Conservation (phyloP, 768 basidiomycete species). For the Amanita fuliginea region DNA sequence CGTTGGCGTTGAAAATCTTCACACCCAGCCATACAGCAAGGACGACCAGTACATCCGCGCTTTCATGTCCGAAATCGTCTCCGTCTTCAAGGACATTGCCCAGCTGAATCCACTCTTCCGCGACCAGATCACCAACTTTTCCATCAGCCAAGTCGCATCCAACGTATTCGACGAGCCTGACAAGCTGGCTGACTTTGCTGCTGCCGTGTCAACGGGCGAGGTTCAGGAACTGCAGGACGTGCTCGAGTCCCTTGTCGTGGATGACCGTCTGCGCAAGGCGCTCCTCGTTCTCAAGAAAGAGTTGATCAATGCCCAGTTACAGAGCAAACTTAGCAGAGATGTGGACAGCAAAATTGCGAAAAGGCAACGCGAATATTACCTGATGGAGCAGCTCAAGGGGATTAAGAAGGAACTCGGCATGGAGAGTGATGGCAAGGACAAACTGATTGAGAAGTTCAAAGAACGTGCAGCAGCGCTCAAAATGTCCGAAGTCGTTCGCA, state of each 20-base stretch:
- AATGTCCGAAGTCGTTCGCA: constrained; percentile 84
- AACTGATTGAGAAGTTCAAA: constrained; percentile 85
- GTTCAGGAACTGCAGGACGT: constrained; percentile 90
- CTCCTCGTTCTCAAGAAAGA: constrained; percentile 95
- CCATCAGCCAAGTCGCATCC: constrained; percentile 82
- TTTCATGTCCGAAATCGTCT: constrained; percentile 92
- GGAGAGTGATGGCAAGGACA: constrained; percentile 93
- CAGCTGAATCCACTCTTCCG: constrained; percentile 96
- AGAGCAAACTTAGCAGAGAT: constrained; percentile 84
- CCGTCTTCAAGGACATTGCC: constrained; percentile 97
- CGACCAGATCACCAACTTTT: constrained; percentile 95
- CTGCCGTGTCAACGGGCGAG: constrained; percentile 91
- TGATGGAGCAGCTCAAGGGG: constrained; percentile 94
- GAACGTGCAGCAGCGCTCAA: constrained; percentile 71
- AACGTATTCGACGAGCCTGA: constrained; percentile 98
- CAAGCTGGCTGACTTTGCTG: constrained; percentile 94
- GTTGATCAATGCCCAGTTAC: constrained; percentile 91
- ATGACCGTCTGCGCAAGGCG: constrained; percentile 84
- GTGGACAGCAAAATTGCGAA: constrained; percentile 94
- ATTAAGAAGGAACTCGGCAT: constrained; percentile 96
- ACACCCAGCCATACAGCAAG: constrained; percentile 75
- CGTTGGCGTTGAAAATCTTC: constrained; percentile 78
- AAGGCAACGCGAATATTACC: constrained; percentile 86
- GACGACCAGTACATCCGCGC: constrained; percentile 94
- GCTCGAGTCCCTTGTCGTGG: constrained; percentile 74